Conservation (phyloP, 140 eudicot species). For the Bidens hawaiensis region DNA sequence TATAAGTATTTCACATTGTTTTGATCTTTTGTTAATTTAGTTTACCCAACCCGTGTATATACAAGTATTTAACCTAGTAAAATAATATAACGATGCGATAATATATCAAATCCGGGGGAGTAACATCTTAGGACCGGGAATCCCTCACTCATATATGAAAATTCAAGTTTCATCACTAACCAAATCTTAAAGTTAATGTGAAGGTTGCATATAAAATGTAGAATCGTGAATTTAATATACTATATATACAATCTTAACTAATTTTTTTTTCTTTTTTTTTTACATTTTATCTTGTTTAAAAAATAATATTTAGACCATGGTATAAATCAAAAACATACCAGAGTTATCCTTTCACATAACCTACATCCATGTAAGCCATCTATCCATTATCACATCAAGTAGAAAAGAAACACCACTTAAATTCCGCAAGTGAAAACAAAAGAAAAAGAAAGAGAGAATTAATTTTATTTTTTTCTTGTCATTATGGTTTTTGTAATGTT, state of each 20-base stretch:
- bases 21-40: too few relatives aligned
- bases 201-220: neutral
- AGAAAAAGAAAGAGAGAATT: neutral
- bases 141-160: too few relatives aligned
- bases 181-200: neutral
- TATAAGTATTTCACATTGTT: too few relatives aligned
- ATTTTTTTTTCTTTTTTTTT: too few relatives aligned
- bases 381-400: neutral
- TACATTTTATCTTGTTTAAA: neutral
- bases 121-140: too few relatives aligned
- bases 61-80: too few relatives aligned
- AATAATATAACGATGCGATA: too few relatives aligned
- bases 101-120: too few relatives aligned
- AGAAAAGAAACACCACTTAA: neutral
- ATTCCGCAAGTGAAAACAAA: neutral
- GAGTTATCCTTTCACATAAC: neutral
- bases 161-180: too few relatives aligned
- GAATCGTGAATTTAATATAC: neutral
- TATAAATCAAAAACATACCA: neutral
- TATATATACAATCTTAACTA: neutral
- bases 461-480: neutral
- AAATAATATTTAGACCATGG: neutral
- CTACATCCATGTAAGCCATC: neutral
- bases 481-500: neutral
- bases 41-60: too few relatives aligned